Percentiles rank a stretch among this genome's conserved stretches.
These are phyloP conservation scores for Ananas comosus DNA, from an alignment of 176 grass and related monocot genomes.

Conservation along the genomic window DNA sequence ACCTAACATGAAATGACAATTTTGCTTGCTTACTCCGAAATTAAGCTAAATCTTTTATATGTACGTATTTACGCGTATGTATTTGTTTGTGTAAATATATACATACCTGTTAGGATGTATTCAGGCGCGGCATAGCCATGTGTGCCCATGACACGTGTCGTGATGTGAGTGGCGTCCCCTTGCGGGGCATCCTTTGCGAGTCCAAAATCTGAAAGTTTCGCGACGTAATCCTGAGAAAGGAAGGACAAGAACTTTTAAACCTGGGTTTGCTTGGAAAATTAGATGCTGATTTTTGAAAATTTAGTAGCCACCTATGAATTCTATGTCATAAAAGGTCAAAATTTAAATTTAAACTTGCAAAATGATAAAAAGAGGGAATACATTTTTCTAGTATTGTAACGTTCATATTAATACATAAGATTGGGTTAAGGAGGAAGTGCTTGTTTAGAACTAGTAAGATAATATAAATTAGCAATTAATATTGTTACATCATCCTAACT, in stretches of 20 bases:
- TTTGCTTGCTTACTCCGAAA: too few relatives aligned
- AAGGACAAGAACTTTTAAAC: not conserved
- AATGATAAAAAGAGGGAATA: not conserved
- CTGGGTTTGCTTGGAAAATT: too few relatives aligned
- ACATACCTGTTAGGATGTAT: constrained; percentile 82
- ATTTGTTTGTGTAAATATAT: not conserved
- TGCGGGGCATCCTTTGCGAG: constrained; percentile 77
- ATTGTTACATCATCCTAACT: not conserved
- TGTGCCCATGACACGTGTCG: constrained; percentile 80
- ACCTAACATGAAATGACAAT: constrained; percentile 20
- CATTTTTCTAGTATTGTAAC: not conserved
- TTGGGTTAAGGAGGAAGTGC: not conserved
- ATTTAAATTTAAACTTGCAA: not conserved
- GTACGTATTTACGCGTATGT: not conserved
- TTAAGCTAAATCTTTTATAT: not conserved
- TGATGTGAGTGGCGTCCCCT: constrained; percentile 79
- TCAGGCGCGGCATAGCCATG: constrained; percentile 90
- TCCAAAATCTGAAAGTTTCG: constrained; percentile 20
- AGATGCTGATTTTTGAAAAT: too few relatives aligned
- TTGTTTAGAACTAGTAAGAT: not conserved
- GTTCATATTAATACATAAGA: not conserved
- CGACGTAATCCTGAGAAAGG: constrained; percentile 49
- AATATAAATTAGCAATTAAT: not conserved
- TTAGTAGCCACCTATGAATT: not conserved
- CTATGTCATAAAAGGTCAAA: not conserved